These are phyloP conservation scores for Ephemerocybe angulata DNA, from an alignment of 768 basidiomycete genomes.

Conservation along the genomic window DNA sequence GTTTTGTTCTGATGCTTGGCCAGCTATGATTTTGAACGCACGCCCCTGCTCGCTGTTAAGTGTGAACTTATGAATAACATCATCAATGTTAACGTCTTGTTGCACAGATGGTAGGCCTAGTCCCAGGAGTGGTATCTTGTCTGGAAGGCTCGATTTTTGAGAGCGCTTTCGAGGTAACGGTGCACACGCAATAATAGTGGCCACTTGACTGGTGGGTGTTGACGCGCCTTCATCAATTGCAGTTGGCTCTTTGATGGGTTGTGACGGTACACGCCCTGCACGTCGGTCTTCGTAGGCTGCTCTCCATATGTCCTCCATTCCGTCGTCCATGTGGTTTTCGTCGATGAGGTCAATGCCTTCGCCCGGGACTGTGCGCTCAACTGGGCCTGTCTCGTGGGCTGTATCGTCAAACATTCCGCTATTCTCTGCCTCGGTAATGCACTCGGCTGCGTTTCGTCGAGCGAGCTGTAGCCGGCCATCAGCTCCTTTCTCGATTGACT, in stretches of 20 bases:
- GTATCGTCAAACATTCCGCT: neutral
- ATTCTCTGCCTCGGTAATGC: neutral
- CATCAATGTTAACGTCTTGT: conserved; percentile 14
- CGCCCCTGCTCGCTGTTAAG: conserved; percentile 21
- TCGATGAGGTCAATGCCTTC: neutral
- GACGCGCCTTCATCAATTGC: too few relatives aligned
- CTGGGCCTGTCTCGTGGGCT: neutral
- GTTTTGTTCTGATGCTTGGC: conserved; percentile 33
- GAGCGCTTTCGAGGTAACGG: too few relatives aligned
- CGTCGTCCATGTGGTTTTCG: too few relatives aligned
- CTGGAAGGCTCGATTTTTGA: too few relatives aligned
- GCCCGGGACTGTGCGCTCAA: neutral
- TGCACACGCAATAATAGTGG: too few relatives aligned
- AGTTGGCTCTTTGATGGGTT: too few relatives aligned
- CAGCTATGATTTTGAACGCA: conserved; percentile 1
- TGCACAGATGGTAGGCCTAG: too few relatives aligned
- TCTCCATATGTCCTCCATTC: too few relatives aligned
- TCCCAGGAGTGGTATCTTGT: too few relatives aligned
- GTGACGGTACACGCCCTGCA: too few relatives aligned
- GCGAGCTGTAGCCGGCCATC: neutral
- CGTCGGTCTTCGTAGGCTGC: too few relatives aligned
- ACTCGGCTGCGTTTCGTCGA: neutral
- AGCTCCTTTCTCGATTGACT: neutral
- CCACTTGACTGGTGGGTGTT: too few relatives aligned
- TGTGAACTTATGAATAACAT: conserved; percentile 21